Evolutionary conservation across 345 rosid genomes (phyloP), one percentile per base, ranked within the genome.

Genomic region (Lepidium africanum): DNA sequence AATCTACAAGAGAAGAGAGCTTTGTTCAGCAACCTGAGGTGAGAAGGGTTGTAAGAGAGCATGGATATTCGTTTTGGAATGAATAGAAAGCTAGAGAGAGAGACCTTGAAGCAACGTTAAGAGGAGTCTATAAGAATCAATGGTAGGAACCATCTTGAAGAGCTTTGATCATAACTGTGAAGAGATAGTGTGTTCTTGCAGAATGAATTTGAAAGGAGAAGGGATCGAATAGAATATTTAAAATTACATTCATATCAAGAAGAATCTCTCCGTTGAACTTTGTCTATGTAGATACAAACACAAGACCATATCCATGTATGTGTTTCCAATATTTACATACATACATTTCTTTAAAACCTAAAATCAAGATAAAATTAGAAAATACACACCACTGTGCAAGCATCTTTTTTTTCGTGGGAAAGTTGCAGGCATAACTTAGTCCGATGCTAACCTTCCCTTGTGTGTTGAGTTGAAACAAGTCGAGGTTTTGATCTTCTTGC

Each of bases 41-140:
- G 13, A 83, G 87, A 75, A 79, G 55, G 56, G 88, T 88, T 69
- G 86, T 80, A 19, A 83, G 94, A 81, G 86, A 78, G 71, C 78
- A 79, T 41, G 92, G 92, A 11, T 83, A 85, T 79, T 84, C 91
- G 10, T 80, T 84, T 63, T 79, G 85, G 92, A 80, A 86, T 66
- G 67, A 78, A 35, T 82, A 81, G 27, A 5, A 5, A 23, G 48
- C 55, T n/a, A 70, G 15, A 50, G 59, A 30, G 38, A 17, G 40
- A 42, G 19, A 45, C 25, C 38, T 6, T 25, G 48, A 50, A 25
- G 48, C 15, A 13, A 48, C 23, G 56, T 40, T 13, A 10, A 52
- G 63, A n/a, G n/a, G n/a, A n/a, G 27, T 30, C 40, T 0, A 60
- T 15, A 60, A 42, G 40, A 43, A 43, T 60, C 53, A 10, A 15